Conservation (phyloP, 768 basidiomycete genomes). For the Podaxis sp. region DNA sequence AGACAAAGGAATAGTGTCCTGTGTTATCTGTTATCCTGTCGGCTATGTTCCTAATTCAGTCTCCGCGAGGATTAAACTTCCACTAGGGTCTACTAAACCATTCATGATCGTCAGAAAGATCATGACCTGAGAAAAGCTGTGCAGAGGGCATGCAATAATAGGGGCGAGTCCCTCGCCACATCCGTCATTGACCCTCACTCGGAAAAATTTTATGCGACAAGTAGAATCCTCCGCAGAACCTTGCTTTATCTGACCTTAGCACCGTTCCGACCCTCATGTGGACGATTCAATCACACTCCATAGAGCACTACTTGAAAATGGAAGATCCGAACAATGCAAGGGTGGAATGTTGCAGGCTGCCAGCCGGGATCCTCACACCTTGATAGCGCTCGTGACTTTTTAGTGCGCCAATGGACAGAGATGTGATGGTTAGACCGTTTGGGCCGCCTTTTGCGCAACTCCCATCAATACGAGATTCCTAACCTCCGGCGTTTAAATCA, state of each 20-base stretch:
- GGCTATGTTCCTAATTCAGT: background rate
- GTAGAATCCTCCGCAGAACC: background rate
- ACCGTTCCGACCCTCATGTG: background rate
- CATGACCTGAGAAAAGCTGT: background rate
- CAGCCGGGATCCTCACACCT: conserved; percentile 4
- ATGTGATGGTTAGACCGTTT: background rate
- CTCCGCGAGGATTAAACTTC: background rate
- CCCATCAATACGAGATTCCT: background rate
- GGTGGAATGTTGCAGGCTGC: background rate
- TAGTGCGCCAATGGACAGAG: background rate
- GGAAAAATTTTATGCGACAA: background rate
- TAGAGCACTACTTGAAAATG: background rate
- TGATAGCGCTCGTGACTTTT: conserved; percentile 3
- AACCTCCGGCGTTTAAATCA: background rate
- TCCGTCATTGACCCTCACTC: background rate
- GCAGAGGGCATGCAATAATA: background rate
- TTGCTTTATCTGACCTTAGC: background rate
- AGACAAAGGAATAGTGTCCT: background rate
- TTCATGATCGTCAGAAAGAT: background rate
- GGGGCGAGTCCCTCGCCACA: background rate
- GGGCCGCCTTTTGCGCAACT: background rate
- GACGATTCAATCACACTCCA: background rate
- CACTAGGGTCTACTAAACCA: background rate
- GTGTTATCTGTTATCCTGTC: background rate
- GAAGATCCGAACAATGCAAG: background rate